Evolutionary conservation across 1,139 yeast species (phyloP).

Genomic region (Magnusiomyces magnusii): DNA sequence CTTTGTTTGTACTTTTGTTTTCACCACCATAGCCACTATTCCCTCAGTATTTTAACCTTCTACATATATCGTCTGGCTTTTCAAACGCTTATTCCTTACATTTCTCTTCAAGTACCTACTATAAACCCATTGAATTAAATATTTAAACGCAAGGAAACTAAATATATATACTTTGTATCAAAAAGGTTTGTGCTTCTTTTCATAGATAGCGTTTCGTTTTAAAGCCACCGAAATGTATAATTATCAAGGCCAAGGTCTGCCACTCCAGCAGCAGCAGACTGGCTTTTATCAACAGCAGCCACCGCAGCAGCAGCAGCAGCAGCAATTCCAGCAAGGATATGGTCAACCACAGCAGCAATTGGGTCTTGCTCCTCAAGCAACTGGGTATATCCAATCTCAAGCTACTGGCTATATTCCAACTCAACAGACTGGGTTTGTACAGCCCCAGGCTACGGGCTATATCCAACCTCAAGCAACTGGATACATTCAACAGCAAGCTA

Average conservation of each 20-base stretch:
- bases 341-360: constrained; percentile 19
- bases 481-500: constrained; percentile 11
- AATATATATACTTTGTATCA: neutral
- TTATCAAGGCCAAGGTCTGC: constrained; percentile 9
- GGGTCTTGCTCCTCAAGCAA: constrained; percentile 15
- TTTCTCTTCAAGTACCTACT: neutral
- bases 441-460: constrained; percentile 13
- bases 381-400: constrained; percentile 9
- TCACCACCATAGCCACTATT: neutral
- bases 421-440: constrained; percentile 24
- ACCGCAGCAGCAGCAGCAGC: constrained; percentile 19
- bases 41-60: neutral
- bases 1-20: neutral
- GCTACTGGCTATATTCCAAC: constrained; percentile 13
- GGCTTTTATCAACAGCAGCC: constrained; percentile 17
- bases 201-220: neutral
- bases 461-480: constrained; percentile 20
- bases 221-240: constrained; percentile 7
- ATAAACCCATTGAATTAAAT: neutral
- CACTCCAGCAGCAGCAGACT: constrained; percentile 9
- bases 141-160: too few relatives aligned
- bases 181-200: neutral
- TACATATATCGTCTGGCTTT: neutral
- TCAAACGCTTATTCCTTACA: neutral
- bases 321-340: constrained; percentile 17